Conservation (phyloP, 225 moss, liverwort and hornwort species). For the Pseudoscleropodium purum region DNA sequence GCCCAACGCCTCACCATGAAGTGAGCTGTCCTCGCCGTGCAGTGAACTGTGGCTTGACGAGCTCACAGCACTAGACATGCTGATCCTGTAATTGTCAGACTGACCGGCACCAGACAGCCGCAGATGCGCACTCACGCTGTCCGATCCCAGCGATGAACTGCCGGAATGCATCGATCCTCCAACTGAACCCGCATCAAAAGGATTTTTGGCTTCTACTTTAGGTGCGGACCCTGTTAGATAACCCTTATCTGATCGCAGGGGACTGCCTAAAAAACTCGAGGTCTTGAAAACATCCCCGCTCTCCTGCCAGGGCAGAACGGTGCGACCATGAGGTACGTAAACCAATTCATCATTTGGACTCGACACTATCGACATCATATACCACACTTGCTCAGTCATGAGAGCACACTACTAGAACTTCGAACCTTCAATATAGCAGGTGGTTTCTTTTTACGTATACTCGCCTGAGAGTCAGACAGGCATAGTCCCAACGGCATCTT, state of each 20-base stretch:
- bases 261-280: constrained; percentile 62
- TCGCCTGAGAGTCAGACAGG: not conserved
- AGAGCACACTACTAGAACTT: not conserved
- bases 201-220: constrained; percentile 33
- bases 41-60: constrained; percentile 97
- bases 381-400: not conserved
- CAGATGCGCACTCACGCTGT: constrained; percentile 49
- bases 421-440: not conserved
- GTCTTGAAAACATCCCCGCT: constrained; percentile 40
- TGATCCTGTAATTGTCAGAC: constrained; percentile 74
- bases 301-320: constrained; percentile 37
- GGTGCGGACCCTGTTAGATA: constrained; percentile 39
- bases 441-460: not conserved
- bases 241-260: constrained; percentile 53
- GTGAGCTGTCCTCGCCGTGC: constrained; percentile 59
- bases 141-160: constrained; percentile 86
- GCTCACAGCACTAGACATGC: constrained; percentile 98
- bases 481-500: not conserved
- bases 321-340: not conserved
- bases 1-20: constrained; percentile 61
- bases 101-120: constrained; percentile 54
- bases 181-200: constrained; percentile 58
- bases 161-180: constrained; percentile 94
- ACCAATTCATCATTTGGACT: not conserved
- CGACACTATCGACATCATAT: not conserved